Conservation (phyloP, 1,284 basidiomycete genomes). For the Boletus mariae region DNA sequence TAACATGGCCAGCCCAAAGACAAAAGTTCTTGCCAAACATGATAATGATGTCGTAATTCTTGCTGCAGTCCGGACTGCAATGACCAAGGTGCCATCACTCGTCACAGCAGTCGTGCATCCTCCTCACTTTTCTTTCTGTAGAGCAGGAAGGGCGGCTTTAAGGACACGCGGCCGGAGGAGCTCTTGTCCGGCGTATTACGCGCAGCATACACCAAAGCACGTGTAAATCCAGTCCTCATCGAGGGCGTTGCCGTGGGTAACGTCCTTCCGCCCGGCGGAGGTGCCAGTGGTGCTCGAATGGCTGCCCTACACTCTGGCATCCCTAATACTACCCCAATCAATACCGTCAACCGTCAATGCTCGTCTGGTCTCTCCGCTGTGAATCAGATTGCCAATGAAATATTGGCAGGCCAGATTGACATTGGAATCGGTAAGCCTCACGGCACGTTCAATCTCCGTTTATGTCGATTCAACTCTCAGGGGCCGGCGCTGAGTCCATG, state of each 20-base stretch:
- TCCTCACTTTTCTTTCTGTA: conserved; percentile 29
- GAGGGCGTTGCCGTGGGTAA: conserved; percentile 93
- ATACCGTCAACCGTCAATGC: conserved; percentile 94
- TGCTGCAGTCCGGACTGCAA: conserved; percentile 81
- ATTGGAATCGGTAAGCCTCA: conserved; percentile 78
- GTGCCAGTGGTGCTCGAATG: conserved; percentile 90
- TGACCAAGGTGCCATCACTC: conserved; percentile 67
- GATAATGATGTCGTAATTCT: conserved; percentile 90
- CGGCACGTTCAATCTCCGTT: conserved; percentile 10
- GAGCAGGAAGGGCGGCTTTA: conserved; percentile 91
- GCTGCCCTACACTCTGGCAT: conserved; percentile 91
- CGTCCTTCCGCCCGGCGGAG: conserved; percentile 90
- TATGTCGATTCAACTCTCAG: conserved; percentile 36
- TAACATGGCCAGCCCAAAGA: conserved; percentile 35
- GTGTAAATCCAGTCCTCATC: conserved; percentile 77
- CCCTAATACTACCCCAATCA: conserved; percentile 76
- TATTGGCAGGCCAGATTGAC: conserved; percentile 80
- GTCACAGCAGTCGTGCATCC: background rate
- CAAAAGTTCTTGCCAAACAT: conserved; percentile 52
- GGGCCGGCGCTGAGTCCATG: conserved; percentile 96
- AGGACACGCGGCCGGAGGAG: conserved; percentile 90
- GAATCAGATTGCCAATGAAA: conserved; percentile 89
- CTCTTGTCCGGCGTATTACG: conserved; percentile 81
- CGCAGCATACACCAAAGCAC: conserved; percentile 62
- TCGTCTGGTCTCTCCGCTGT: conserved; percentile 89